Evolutionary conservation across 2,329 filamentous ascomycete species (phyloP), one percentile per base, ranked within the genome.

Genomic region (Alternaria brassicicola): DNA sequence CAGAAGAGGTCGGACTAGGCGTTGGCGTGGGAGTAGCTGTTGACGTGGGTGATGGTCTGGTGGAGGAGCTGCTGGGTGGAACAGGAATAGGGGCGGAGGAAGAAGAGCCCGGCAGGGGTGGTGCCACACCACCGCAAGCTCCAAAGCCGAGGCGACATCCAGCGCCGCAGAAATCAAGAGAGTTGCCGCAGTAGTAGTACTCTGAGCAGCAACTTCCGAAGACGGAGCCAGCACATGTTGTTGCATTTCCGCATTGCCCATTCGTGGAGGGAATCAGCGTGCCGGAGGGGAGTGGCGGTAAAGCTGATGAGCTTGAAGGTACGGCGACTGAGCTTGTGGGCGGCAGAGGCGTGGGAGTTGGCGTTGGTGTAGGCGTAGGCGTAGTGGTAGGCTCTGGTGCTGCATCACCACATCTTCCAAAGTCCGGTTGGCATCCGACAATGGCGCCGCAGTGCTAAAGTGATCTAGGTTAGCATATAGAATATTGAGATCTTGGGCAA

Each of bases 371-470:
- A 1, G 63, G 62, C 6, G 55, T 60, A 5, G 61, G 61, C 10
- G 62, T 60, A 6, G 56, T 49, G 15, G 43, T 54, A 5, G 62
- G 59, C 23, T 46, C 46, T 19, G 59, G 55, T 23, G 64, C 58
- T 17, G 59, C 55, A 39, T 71, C 61, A 35, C 70, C 70, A 38
- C 71, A 74, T 45, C 70, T 55, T 33, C 71, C 70, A 49, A 64
- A 74, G 9, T 67, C 54, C 12, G 70, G 70, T 28, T 74, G 71
- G 35, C 70, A 72, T 33, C 68, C 69, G 6, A 69, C 70, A 15
- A 74, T 51, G 2, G 59, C 46, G 3, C 38, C 57, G 21, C 70
- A 72, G 36, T 66, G 58, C 54, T 55, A 35, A 33, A 25, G 3
- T 6, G 21, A 35, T 15, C 13, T 10, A n/a, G 7, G 3, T 47